Evolutionary conservation across 176 grass and related monocot genomes (phyloP).

Genomic region (Musa troglodytarum): DNA sequence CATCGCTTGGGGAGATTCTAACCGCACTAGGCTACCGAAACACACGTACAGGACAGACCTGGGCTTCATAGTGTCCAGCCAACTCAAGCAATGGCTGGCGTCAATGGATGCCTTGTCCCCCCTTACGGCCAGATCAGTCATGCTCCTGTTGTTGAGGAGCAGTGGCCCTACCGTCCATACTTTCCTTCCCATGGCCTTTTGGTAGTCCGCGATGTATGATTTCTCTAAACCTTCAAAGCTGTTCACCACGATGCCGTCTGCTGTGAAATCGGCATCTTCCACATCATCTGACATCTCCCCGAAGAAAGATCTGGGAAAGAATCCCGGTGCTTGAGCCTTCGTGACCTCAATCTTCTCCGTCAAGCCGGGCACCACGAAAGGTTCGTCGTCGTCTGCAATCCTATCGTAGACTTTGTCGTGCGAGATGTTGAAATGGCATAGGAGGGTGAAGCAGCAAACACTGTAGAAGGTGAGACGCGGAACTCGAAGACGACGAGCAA

Average conservation of each 20-base stretch:
- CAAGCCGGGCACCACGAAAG: conserved; percentile 29
- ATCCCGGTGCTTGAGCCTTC: conserved; percentile 28
- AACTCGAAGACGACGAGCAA: conserved; percentile 34
- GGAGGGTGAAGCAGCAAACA: conserved; percentile 32
- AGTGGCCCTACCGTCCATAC: conserved; percentile 44
- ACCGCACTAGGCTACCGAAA: neutral
- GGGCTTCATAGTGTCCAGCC: conserved; percentile 4
- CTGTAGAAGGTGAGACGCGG: conserved; percentile 44
- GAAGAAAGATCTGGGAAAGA: neutral
- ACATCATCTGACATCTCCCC: neutral
- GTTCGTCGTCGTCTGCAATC: conserved; percentile 20
- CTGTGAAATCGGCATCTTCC: conserved; percentile 30
- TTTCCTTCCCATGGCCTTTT: conserved; percentile 28
- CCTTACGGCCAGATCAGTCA: neutral
- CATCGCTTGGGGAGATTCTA: neutral
- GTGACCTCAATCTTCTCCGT: conserved; percentile 26
- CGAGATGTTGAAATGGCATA: conserved; percentile 28
- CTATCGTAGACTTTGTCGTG: conserved; percentile 33
- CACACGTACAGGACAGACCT: neutral
- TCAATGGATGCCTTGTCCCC: neutral
- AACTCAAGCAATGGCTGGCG: neutral
- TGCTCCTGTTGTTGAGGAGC: conserved; percentile 33
- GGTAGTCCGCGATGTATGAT: conserved; percentile 18
- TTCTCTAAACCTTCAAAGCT: conserved; percentile 43
- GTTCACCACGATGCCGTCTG: conserved; percentile 58